These are phyloP conservation scores for Reutealis trisperma DNA, from an alignment of 345 rosid species.

Conservation along the genomic window DNA sequence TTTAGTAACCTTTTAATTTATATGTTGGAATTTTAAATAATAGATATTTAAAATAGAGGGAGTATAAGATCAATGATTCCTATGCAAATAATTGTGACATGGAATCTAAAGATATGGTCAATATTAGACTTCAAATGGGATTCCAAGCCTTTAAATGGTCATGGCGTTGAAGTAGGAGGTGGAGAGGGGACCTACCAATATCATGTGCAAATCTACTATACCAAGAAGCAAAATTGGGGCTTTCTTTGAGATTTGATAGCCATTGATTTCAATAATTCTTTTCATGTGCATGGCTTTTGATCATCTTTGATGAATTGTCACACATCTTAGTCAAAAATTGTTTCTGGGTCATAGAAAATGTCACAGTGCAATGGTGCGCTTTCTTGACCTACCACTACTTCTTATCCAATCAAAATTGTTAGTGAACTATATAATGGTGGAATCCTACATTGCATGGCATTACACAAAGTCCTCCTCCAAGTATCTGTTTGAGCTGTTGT, in stretches of 20 bases:
- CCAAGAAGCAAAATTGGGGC: conserved; percentile 13
- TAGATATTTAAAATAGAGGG: too few species aligned
- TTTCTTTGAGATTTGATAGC: conserved; percentile 1
- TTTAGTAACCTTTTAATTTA: too few species aligned
- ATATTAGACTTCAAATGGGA: background rate
- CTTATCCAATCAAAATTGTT: conserved; percentile 22
- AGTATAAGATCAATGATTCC: too few species aligned
- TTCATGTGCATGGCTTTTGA: background rate
- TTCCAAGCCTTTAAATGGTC: conserved; percentile 18
- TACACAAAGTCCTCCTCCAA: background rate
- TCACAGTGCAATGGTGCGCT: conserved; percentile 27
- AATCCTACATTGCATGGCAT: conserved; percentile 12
- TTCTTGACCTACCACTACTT: conserved; percentile 9
- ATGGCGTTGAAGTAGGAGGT: conserved; percentile 5
- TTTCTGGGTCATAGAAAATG: conserved; percentile 6
- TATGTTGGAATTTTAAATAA: too few species aligned
- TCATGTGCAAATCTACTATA: conserved; percentile 29
- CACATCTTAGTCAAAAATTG: conserved; percentile 23
- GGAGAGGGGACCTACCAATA: conserved; percentile 23
- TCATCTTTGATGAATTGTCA: conserved; percentile 24
- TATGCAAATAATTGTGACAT: conserved; percentile 19
- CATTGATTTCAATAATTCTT: too few species aligned
- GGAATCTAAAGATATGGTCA: conserved; percentile 29
- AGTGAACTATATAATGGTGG: conserved; percentile 20
- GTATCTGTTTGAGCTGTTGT: too few species aligned